Evolutionary conservation across 2,329 filamentous ascomycete genomes (phyloP).

Genomic region (Colletotrichum plurivorum): DNA sequence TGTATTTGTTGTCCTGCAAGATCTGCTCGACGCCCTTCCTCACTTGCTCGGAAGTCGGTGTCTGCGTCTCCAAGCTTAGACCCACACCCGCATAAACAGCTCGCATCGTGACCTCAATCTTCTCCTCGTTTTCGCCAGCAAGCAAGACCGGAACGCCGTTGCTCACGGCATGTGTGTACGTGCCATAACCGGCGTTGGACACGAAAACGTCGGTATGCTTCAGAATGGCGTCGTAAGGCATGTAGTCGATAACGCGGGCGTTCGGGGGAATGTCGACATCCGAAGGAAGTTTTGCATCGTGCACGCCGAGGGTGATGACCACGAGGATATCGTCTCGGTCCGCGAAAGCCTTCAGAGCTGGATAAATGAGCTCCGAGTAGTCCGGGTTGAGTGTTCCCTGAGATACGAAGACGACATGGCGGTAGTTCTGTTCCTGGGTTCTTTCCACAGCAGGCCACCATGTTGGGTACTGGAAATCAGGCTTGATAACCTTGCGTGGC

Average conservation of each 20-base stretch:
- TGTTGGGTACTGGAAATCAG: conserved; percentile 51
- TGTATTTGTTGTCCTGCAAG: conserved; percentile 25
- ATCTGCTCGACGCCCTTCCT: conserved; percentile 9
- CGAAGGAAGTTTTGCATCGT: conserved; percentile 38
- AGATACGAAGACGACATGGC: conserved; percentile 57
- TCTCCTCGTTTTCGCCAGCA: conserved; percentile 58
- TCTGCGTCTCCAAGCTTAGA: conserved; percentile 57
- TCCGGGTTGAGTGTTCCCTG: conserved; percentile 62
- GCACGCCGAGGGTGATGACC: conserved; percentile 49
- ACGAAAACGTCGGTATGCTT: conserved; percentile 61
- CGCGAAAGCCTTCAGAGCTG: conserved; percentile 59
- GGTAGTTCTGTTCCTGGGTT: conserved; percentile 18
- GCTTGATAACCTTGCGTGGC: conserved; percentile 49
- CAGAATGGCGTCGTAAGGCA: conserved; percentile 63
- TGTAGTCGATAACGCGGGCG: conserved; percentile 60
- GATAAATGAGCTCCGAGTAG: conserved; percentile 58
- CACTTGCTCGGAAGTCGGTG: conserved; percentile 45
- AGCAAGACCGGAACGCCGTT: conserved; percentile 64
- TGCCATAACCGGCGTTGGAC: conserved; percentile 65
- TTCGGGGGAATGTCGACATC: conserved; percentile 52
- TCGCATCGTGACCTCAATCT: conserved; percentile 57
- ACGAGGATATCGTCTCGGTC: conserved; percentile 54
- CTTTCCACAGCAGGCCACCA: conserved; percentile 62
- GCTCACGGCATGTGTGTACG: conserved; percentile 59
- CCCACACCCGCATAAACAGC: conserved; percentile 60